phyloP scores from a whole-genome alignment of 257 asterid species.

The Ocimum tenuiflorum region DNA sequence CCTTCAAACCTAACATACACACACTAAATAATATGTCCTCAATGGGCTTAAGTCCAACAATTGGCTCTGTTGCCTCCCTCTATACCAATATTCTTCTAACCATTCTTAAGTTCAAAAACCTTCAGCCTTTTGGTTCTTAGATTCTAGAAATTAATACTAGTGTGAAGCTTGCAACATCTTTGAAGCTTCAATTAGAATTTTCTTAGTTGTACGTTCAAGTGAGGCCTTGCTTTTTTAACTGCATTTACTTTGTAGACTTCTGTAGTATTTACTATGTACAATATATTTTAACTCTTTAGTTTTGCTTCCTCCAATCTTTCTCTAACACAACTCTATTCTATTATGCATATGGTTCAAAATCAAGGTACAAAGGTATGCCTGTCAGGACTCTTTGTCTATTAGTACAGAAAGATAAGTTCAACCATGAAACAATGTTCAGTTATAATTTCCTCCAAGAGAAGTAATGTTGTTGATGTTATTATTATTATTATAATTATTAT shows the following conservation, averaged over 20 bases:
- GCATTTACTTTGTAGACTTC: not conserved
- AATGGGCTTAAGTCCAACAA: not conserved
- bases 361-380: not conserved
- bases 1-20: not conserved
- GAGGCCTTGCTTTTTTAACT: not conserved
- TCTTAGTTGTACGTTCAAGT: not conserved
- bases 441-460: not conserved
- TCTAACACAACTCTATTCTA: not conserved
- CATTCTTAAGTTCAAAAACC: not conserved
- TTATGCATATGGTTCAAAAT: not conserved
- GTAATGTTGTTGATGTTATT: not conserved
- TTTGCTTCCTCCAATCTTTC: not conserved
- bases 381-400: not conserved
- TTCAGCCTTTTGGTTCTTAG: not conserved
- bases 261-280: not conserved
- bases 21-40: not conserved
- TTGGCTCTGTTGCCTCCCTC: not conserved
- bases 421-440: not conserved
- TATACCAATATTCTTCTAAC: not conserved
- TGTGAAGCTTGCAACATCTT: not conserved
- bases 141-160: not conserved
- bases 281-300: not conserved
- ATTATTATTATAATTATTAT: not conserved
- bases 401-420: not conserved
- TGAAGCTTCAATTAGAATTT: not conserved